Percentiles rank a stretch among this genome's conserved stretches.
Conservation (phyloP, 495 filamentous ascomycete genomes). For the Terfezia boudieri region DNA sequence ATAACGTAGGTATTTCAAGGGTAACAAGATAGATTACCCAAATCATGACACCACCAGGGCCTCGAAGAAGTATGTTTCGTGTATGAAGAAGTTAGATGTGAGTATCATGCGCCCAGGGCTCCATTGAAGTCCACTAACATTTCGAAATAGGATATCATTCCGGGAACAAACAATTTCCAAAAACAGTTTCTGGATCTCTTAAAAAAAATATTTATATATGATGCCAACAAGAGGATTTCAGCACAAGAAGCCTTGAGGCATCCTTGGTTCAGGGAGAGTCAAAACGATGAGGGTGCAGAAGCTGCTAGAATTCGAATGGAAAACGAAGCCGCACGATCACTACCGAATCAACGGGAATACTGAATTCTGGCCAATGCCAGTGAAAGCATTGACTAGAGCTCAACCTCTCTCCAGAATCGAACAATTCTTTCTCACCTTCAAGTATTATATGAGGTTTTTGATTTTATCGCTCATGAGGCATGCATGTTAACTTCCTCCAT, state of each 20-base stretch:
- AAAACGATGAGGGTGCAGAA: slow-evolving; percentile 84
- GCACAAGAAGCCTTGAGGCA: slow-evolving; percentile 81
- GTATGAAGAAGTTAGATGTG: slow-evolving; percentile 79
- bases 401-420: too few relatives aligned
- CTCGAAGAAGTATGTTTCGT: slow-evolving; percentile 77
- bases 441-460: too few relatives aligned
- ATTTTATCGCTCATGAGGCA: too few relatives aligned
- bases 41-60: slow-evolving; percentile 67
- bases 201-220: slow-evolving; percentile 81
- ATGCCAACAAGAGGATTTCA: slow-evolving; percentile 71
- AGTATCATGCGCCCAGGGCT: slow-evolving; percentile 18
- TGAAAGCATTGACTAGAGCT: too few relatives aligned
- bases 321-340: slow-evolving; percentile 15
- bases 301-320: slow-evolving; percentile 50
- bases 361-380: too few relatives aligned
- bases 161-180: slow-evolving; percentile 47
- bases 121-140: background rate
- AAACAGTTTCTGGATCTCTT: slow-evolving; percentile 70
- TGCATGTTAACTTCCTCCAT: too few relatives aligned
- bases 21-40: slow-evolving; percentile 68
- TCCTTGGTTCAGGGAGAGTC: slow-evolving; percentile 74
- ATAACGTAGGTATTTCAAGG: slow-evolving; percentile 54
- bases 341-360: too few relatives aligned
- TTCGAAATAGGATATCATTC: slow-evolving; percentile 54
- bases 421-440: too few relatives aligned